phyloP scores from a whole-genome alignment of 495 filamentous ascomycete species.

The Daldinia bambusicola region DNA sequence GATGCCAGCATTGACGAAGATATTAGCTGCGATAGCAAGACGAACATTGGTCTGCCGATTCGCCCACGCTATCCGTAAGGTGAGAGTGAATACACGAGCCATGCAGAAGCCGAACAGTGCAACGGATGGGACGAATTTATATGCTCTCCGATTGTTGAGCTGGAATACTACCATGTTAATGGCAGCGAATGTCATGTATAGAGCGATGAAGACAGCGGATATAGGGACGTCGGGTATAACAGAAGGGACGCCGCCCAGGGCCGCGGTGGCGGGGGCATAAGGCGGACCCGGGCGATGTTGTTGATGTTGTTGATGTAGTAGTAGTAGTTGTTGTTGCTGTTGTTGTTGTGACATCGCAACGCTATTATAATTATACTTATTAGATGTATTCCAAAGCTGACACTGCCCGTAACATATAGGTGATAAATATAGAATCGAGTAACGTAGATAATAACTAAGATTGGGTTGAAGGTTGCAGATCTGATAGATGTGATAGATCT shows the following conservation, averaged over 20 bases:
- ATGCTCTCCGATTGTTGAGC: slow-evolving; percentile 64
- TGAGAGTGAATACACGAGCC: slow-evolving; percentile 72
- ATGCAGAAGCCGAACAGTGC: slow-evolving; percentile 84
- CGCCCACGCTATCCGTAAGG: slow-evolving; percentile 73
- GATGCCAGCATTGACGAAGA: slow-evolving; percentile 83
- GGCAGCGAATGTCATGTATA: slow-evolving; percentile 69
- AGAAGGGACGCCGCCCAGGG: slow-evolving; percentile 68
- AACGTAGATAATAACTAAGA: slow-evolving; percentile 3
- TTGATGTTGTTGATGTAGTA: slow-evolving; percentile 21
- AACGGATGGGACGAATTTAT: slow-evolving; percentile 77
- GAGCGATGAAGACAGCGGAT: slow-evolving; percentile 69
- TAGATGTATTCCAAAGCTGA: not conserved
- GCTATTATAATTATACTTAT: not conserved
- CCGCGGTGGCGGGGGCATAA: slow-evolving; percentile 57
- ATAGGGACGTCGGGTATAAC: slow-evolving; percentile 70
- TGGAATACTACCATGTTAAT: slow-evolving; percentile 75
- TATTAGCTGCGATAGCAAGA: slow-evolving; percentile 76
- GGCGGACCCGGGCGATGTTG: slow-evolving; percentile 44
- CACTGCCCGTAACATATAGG: no score
- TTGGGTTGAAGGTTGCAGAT: not conserved
- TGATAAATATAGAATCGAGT: not conserved
- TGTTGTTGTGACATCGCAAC: slow-evolving; percentile 20
- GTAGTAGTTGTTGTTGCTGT: no score
- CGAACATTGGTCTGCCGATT: slow-evolving; percentile 58
- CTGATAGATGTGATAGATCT: not conserved